phyloP scores from a whole-genome alignment of 768 basidiomycete genomes.

The Termitomyces eurrhizus region DNA sequence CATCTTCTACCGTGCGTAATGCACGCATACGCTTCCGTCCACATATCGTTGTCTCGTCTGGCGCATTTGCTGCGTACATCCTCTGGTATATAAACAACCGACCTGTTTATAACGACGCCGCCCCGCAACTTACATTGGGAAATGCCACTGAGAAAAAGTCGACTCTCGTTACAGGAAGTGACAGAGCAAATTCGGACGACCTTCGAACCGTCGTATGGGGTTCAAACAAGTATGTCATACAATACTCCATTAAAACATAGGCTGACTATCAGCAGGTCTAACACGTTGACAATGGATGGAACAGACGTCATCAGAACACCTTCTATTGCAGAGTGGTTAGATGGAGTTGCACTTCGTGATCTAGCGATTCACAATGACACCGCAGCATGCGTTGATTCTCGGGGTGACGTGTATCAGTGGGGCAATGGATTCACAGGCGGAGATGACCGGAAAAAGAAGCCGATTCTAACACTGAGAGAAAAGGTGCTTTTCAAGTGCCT shows the following conservation, averaged over 20 bases:
- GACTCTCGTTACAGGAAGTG: conserved; percentile 8
- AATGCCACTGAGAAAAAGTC: conserved; percentile 13
- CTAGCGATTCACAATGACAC: conserved; percentile 61
- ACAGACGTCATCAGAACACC: conserved; percentile 46
- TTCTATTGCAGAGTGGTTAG: conserved; percentile 51
- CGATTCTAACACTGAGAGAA: conserved; percentile 55
- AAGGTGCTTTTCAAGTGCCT: conserved; percentile 40
- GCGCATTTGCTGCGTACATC: conserved; percentile 29
- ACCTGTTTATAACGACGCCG: conserved; percentile 29
- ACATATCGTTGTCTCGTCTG: conserved; percentile 23
- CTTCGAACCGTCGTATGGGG: conserved; percentile 66
- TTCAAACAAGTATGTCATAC: conserved; percentile 55
- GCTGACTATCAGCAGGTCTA: conserved; percentile 33
- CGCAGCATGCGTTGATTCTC: conserved; percentile 73
- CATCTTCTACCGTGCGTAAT: conserved; percentile 18
- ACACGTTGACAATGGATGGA: conserved; percentile 37
- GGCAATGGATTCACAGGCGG: conserved; percentile 57
- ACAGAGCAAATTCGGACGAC: conserved; percentile 22
- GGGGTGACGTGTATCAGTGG: conserved; percentile 86
- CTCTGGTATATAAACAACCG: conserved; percentile 35
- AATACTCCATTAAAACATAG: background rate
- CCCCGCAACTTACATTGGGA: conserved; percentile 4
- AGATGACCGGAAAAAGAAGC: conserved; percentile 26
- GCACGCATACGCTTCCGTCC: conserved; percentile 11
- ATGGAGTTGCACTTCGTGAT: conserved; percentile 69